Conservation (phyloP, 2,329 filamentous ascomycete genomes). For the Cercospora janseana region DNA sequence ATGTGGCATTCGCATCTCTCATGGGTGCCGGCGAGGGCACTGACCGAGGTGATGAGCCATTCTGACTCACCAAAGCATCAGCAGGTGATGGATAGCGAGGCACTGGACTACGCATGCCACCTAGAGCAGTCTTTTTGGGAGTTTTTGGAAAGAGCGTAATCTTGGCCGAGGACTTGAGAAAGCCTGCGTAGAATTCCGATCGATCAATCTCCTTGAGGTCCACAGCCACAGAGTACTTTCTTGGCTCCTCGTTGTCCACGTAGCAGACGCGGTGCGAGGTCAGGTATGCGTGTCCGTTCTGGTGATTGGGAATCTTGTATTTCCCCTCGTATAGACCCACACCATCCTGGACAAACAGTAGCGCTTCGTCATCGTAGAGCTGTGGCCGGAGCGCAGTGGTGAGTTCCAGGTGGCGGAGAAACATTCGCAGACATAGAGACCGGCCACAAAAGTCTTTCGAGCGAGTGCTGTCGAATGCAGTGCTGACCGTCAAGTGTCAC, state of each 20-base stretch:
- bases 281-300: constrained; percentile 93
- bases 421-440: constrained; percentile 64
- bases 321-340: constrained; percentile 98
- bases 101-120: constrained; percentile 53
- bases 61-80: constrained; percentile 43
- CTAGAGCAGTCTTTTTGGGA: constrained; percentile 59
- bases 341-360: constrained; percentile 95
- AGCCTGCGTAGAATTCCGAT: constrained; percentile 87
- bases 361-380: constrained; percentile 86
- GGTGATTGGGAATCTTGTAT: constrained; percentile 89
- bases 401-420: constrained; percentile 91
- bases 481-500: background rate
- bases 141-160: constrained; percentile 85
- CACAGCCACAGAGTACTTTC: constrained; percentile 78
- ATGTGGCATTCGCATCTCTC: constrained; percentile 65
- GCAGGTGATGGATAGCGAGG: constrained; percentile 47
- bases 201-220: constrained; percentile 89
- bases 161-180: constrained; percentile 92
- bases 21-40: constrained; percentile 50
- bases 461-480: constrained; percentile 2
- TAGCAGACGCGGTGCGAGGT: constrained; percentile 96
- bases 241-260: constrained; percentile 81
- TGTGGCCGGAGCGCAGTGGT: constrained; percentile 93
- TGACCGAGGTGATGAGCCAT: constrained; percentile 50
- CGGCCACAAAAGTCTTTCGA: background rate